A percentile compares a stretch with the other conserved stretches of the same genome.
Evolutionary conservation across 108 stramenopile species (phyloP).

Genomic region (Skeletonema costatum): DNA sequence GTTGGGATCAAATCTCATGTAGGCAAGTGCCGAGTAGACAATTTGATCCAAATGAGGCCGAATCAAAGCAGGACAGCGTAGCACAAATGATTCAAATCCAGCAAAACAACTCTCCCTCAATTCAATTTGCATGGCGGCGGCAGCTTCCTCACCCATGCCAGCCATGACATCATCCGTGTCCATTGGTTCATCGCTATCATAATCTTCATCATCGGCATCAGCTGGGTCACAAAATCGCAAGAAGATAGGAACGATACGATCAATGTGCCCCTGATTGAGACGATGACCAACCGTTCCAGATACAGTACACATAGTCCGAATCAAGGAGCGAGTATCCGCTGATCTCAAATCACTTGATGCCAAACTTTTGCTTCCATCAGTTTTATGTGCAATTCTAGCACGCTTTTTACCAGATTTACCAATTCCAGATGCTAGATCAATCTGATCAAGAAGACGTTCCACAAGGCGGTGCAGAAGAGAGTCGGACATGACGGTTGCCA

Average conservation of each 20-base stretch:
- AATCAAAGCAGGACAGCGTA: constrained; percentile 94
- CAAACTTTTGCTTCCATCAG: constrained; percentile 12
- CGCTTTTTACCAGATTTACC: constrained; percentile 45
- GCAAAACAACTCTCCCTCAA: constrained; percentile 96
- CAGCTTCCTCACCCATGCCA: constrained; percentile 49
- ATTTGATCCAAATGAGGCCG: constrained; percentile 85
- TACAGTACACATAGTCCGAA: constrained; percentile 93
- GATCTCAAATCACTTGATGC: constrained; percentile 20
- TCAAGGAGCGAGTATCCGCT: constrained; percentile 71
- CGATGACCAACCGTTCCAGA: constrained; percentile 82
- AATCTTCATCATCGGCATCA: constrained; percentile 85
- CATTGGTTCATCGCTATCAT: constrained; percentile 64
- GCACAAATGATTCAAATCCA: constrained; percentile 94
- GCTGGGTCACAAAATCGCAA: constrained; percentile 86
- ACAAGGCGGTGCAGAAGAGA: constrained; percentile 77
- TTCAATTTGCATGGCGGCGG: constrained; percentile 79
- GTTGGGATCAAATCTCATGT: constrained; percentile 97
- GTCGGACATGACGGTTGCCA: constrained; percentile 86
- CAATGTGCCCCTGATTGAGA: constrained; percentile 87
- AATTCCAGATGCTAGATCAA: constrained; percentile 56
- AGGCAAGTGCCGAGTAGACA: constrained; percentile 76
- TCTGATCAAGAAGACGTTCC: constrained; percentile 75
- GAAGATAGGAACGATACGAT: constrained; percentile 94
- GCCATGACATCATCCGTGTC: constrained; percentile 44
- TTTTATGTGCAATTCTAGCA: constrained; percentile 40